Evolutionary conservation across 805 yeast genomes (phyloP).

Genomic region (Saturnispora sanitii): DNA sequence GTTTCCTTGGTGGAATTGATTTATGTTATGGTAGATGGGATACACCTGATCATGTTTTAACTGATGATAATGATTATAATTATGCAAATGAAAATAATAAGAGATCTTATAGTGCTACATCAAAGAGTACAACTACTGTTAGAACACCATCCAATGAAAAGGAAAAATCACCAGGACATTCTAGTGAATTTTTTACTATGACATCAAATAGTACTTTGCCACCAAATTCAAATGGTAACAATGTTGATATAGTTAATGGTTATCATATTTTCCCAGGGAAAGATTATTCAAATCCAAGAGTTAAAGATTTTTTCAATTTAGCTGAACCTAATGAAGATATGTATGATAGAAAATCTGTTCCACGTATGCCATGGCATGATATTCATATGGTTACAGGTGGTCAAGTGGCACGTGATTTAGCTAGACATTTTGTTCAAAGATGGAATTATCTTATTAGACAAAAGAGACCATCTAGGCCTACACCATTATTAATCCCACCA

Average conservation of each 20-base stretch:
- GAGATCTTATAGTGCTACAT: not conserved
- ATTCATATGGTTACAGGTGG: conserved; percentile 94
- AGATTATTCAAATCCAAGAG: conserved; percentile 93
- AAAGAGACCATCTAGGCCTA: conserved; percentile 87
- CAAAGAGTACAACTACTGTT: too few species aligned
- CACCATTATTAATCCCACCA: conserved; percentile 90
- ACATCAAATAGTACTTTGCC: too few species aligned
- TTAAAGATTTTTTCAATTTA: conserved; percentile 71
- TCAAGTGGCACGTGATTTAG: conserved; percentile 83
- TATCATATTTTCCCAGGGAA: conserved; percentile 86
- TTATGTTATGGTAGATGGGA: conserved; percentile 93
- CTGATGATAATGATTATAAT: conserved; percentile 47
- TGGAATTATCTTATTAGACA: conserved; percentile 93
- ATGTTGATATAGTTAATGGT: conserved; percentile 21
- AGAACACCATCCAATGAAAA: not conserved
- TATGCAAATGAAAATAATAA: conserved; percentile 22
- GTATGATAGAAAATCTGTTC: conserved; percentile 72
- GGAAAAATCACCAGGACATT: too few species aligned
- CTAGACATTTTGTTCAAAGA: conserved; percentile 92
- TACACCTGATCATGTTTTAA: conserved; percentile 87
- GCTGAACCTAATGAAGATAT: conserved; percentile 84
- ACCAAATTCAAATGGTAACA: not conserved
- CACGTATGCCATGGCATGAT: conserved; percentile 99
- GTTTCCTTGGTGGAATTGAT: conserved; percentile 93
- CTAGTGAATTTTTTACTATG: too few species aligned